These are phyloP conservation scores for Cercospora zeina DNA, from an alignment of 2,329 filamentous ascomycete genomes.

Conservation along the genomic window DNA sequence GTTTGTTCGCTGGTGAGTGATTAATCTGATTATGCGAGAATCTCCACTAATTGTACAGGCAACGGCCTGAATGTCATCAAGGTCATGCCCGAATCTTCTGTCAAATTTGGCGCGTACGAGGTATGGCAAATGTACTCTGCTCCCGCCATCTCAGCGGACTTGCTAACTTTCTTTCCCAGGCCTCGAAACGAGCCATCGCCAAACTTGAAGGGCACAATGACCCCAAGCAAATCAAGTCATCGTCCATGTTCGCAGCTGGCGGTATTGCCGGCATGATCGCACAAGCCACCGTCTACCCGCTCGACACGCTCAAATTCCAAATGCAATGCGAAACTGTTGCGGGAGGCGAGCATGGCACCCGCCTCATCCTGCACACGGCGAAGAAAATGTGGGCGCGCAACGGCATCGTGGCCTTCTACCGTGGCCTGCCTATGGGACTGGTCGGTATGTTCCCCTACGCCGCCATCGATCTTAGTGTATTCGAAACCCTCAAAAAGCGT, in stretches of 20 bases:
- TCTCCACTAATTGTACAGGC: constrained; percentile 54
- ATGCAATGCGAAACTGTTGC: constrained; percentile 94
- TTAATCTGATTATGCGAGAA: neutral
- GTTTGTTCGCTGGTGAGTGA: constrained; percentile 79
- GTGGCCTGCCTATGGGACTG: constrained; percentile 88
- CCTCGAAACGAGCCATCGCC: constrained; percentile 83
- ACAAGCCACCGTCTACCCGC: constrained; percentile 92
- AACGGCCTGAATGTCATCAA: constrained; percentile 97
- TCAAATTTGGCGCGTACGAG: constrained; percentile 97
- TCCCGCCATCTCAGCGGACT: neutral
- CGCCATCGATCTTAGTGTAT: constrained; percentile 92
- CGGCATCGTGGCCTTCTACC: constrained; percentile 76
- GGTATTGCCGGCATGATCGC: constrained; percentile 91
- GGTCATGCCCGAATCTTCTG: constrained; percentile 97
- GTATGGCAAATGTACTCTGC: constrained; percentile 42
- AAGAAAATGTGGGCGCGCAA: constrained; percentile 81
- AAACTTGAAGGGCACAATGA: constrained; percentile 85
- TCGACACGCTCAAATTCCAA: constrained; percentile 79
- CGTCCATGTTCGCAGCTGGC: constrained; percentile 87
- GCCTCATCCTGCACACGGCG: constrained; percentile 77
- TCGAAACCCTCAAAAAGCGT: constrained; percentile 82
- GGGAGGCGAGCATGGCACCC: constrained; percentile 79
- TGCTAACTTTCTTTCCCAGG: constrained; percentile 47
- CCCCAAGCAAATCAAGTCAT: constrained; percentile 72
- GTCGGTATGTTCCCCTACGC: constrained; percentile 98